Percentiles rank a stretch among this genome's conserved stretches.
phyloP scores from a whole-genome alignment of 495 filamentous ascomycete genomes.

The Baudoinia panamericana region DNA sequence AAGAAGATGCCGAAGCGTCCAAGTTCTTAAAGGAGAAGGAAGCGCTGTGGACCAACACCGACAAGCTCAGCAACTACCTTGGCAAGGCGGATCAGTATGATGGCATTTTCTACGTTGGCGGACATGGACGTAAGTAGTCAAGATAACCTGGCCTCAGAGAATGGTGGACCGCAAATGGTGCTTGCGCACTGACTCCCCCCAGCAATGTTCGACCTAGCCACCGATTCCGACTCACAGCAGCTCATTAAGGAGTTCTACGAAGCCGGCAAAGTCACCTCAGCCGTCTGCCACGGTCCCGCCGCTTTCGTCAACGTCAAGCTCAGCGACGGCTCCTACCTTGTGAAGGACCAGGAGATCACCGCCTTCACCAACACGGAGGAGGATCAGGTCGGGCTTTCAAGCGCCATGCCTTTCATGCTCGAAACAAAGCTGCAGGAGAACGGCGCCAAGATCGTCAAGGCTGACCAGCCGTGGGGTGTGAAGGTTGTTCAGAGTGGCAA shows the following conservation, averaged over 20 bases:
- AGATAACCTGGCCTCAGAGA: neutral
- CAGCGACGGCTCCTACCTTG: constrained; percentile 36
- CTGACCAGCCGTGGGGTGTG: constrained; percentile 42
- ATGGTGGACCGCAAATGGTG: neutral
- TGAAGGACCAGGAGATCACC: constrained; percentile 47
- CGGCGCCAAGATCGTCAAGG: constrained; percentile 46
- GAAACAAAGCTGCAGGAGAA: constrained; percentile 44
- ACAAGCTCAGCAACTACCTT: constrained; percentile 37
- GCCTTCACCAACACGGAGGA: constrained; percentile 61
- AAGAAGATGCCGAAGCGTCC: constrained; percentile 40
- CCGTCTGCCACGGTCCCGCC: constrained; percentile 23
- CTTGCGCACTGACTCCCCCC: too few species aligned
- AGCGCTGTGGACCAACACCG: constrained; percentile 50
- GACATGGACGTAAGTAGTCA: constrained; percentile 59
- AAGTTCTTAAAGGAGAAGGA: constrained; percentile 42
- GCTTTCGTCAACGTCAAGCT: constrained; percentile 47
- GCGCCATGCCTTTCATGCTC: constrained; percentile 49
- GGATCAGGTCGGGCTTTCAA: constrained; percentile 35
- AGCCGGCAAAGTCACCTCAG: constrained; percentile 16
- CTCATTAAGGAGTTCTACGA: constrained; percentile 48
- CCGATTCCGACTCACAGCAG: constrained; percentile 37
- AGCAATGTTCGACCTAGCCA: constrained; percentile 60
- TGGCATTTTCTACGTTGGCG: constrained; percentile 61
- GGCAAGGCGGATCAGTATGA: constrained; percentile 48
- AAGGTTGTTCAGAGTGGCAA: constrained; percentile 44